Percentiles rank a stretch among this genome's conserved stretches.
Evolutionary conservation across 179 eudicot genomes (phyloP).

Genomic region (Beta macrorhiza): DNA sequence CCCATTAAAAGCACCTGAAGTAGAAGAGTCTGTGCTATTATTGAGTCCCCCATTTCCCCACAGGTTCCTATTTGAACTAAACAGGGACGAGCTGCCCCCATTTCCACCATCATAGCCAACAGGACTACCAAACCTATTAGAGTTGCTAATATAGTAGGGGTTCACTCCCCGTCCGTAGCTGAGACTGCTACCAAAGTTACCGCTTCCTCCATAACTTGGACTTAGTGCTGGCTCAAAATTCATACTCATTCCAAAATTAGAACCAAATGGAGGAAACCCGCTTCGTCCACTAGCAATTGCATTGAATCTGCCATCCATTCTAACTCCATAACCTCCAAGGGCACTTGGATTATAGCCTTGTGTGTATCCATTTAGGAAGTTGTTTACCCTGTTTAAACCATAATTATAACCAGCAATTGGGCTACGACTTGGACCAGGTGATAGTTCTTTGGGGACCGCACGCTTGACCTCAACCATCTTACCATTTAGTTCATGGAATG

Average conservation of each 20-base stretch:
- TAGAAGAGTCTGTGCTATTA: constrained; percentile 49
- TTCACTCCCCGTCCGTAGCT: constrained; percentile 62
- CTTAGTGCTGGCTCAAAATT: constrained; percentile 62
- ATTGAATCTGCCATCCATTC: constrained; percentile 68
- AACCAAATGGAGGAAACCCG: constrained; percentile 58
- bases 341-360: constrained; percentile 59
- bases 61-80: constrained; percentile 61
- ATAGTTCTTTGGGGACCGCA: constrained; percentile 80
- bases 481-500: constrained; percentile 75
- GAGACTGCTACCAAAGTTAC: constrained; percentile 42
- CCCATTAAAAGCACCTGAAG: constrained; percentile 46
- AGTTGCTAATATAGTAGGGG: constrained; percentile 56
- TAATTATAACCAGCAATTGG: constrained; percentile 54
- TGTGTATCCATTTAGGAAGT: constrained; percentile 46
- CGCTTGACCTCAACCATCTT: constrained; percentile 87
- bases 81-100: constrained; percentile 64
- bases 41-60: constrained; percentile 73
- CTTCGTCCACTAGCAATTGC: constrained; percentile 51
- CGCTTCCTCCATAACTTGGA: constrained; percentile 49
- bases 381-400: constrained; percentile 48
- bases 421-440: constrained; percentile 68
- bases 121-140: constrained; percentile 56
- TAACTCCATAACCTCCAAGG: constrained; percentile 57
- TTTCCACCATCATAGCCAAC: constrained; percentile 51
- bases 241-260: constrained; percentile 62